Conservation (phyloP, 1,284 basidiomycete genomes). For the Peniophora sp. region DNA sequence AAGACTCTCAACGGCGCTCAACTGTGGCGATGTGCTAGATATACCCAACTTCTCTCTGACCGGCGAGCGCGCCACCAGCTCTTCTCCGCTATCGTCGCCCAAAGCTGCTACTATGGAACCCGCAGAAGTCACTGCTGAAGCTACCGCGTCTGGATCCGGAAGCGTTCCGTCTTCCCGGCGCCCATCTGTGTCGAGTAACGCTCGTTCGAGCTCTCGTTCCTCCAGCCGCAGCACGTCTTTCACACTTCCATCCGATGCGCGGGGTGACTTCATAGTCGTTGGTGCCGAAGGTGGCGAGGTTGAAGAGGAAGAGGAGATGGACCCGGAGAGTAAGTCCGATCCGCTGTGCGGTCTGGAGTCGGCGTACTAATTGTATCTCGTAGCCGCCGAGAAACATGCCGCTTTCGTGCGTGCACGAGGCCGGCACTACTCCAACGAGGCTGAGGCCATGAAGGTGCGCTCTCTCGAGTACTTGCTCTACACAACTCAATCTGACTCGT, state of each 20-base stretch:
- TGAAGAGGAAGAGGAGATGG: constrained; percentile 73
- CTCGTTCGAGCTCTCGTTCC: constrained; percentile 46
- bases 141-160: constrained; percentile 31
- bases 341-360: constrained; percentile 1
- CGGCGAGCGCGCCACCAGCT: not conserved
- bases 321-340: constrained; percentile 64
- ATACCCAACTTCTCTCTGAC: not conserved
- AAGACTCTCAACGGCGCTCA: no score
- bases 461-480: constrained; percentile 7
- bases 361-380: constrained; percentile 4
- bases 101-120: constrained; percentile 10
- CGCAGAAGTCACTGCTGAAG: constrained; percentile 13
- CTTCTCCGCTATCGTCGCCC: constrained; percentile 14
- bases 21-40: not conserved
- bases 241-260: constrained; percentile 64
- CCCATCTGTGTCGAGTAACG: constrained; percentile 67
- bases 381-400: constrained; percentile 75
- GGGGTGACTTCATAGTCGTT: constrained; percentile 40
- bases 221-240: constrained; percentile 82
- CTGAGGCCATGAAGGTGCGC: constrained; percentile 82
- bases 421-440: constrained; percentile 86
- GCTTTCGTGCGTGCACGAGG: constrained; percentile 79
- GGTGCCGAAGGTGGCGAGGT: constrained; percentile 34
- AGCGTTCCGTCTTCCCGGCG: constrained; percentile 72
- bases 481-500: not conserved